These are phyloP conservation scores for Inonotus obliquus DNA, from an alignment of 1,284 basidiomycete genomes.

Conservation along the genomic window DNA sequence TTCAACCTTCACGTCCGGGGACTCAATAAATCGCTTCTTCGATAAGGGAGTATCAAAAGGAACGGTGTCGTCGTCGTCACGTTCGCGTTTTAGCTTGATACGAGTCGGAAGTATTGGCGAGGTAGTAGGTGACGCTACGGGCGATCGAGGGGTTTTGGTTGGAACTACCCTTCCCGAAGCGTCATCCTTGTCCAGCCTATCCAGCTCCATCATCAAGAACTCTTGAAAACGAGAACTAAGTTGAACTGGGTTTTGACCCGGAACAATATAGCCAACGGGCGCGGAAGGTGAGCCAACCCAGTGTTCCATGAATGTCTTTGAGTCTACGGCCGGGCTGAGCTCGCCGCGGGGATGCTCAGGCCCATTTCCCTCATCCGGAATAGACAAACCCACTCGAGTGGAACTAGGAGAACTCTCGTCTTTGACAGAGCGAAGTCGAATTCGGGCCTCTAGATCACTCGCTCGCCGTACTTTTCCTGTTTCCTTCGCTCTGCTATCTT, in stretches of 20 bases:
- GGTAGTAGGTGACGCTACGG: background rate
- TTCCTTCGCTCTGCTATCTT: background rate
- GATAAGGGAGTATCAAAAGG: background rate
- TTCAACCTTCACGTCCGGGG: background rate
- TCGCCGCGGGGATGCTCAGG: conserved; percentile 8
- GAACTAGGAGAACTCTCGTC: background rate
- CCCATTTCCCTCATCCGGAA: conserved; percentile 3
- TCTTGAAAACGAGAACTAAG: background rate
- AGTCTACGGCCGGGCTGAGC: conserved; percentile 11
- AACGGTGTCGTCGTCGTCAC: background rate
- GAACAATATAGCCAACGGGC: conserved; percentile 12
- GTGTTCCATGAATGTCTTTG: background rate
- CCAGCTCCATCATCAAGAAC: conserved; percentile 2
- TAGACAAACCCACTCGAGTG: background rate
- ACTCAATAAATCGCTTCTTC: background rate
- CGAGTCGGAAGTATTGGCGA: conserved; percentile 3
- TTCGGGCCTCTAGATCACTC: background rate
- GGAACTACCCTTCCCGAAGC: background rate
- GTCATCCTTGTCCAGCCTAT: background rate
- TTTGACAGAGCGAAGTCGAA: background rate
- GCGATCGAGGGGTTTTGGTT: background rate
- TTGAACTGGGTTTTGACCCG: conserved; percentile 9
- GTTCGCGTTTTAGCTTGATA: background rate
- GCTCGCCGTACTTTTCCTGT: background rate
- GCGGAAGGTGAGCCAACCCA: conserved; percentile 9